Percentiles rank a stretch among this genome's conserved stretches.
phyloP scores from a whole-genome alignment of 768 basidiomycete genomes.

The Lactarius hengduanensis region DNA sequence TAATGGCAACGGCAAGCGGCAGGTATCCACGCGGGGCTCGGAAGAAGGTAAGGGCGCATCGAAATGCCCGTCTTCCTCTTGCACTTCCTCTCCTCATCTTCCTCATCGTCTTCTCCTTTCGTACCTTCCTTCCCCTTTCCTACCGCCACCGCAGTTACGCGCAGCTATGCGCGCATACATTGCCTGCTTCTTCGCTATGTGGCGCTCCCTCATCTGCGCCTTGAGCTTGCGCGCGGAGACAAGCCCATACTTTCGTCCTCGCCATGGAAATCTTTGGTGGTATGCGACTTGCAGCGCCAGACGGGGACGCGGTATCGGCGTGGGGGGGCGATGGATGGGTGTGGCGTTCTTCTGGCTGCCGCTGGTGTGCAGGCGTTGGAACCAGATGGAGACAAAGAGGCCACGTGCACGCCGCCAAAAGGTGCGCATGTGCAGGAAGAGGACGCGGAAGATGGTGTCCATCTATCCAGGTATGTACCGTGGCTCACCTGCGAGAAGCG shows the following conservation, averaged over 20 bases:
- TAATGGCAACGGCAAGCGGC: background rate
- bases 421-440: conserved; percentile 17
- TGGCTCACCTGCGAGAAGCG: background rate
- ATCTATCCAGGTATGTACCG: background rate
- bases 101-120: conserved; percentile 2
- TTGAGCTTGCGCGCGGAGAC: conserved; percentile 12
- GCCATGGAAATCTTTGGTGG: conserved; percentile 1
- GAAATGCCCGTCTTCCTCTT: background rate
- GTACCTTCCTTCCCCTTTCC: background rate
- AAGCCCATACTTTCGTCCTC: conserved; percentile 13
- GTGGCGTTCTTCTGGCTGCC: conserved; percentile 1
- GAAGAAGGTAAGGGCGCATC: conserved; percentile 5
- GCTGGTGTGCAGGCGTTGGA: background rate
- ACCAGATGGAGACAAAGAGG: conserved; percentile 16
- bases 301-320: conserved; percentile 3
- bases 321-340: background rate
- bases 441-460: conserved; percentile 19
- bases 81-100: background rate
- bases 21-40: too few species aligned
- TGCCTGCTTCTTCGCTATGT: conserved; percentile 4
- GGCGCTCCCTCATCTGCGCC: conserved; percentile 10
- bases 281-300: background rate
- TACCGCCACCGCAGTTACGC: background rate
- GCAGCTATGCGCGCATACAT: conserved; percentile 5
- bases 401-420: conserved; percentile 19